Evolutionary conservation across 768 basidiomycete species (phyloP).

Genomic region (Psilocybe subaeruginosa): DNA sequence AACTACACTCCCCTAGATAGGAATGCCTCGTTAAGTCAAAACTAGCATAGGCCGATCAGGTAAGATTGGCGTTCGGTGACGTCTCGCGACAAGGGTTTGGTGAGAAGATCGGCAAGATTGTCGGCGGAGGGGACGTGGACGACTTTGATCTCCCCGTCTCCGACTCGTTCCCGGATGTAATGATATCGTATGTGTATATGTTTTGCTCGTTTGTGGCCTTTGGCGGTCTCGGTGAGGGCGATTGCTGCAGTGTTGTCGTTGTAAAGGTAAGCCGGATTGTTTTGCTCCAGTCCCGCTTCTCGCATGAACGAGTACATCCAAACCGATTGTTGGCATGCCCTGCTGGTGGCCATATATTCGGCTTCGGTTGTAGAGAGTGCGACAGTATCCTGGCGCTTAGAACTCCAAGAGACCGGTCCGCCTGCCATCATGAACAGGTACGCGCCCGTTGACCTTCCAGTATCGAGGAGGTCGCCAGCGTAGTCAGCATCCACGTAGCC

Average conservation of each 20-base stretch:
- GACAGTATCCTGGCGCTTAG: conserved; percentile 33
- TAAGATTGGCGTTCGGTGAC: neutral
- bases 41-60: neutral
- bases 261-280: conserved; percentile 9
- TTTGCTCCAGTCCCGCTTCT: conserved; percentile 20
- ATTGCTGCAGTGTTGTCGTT: conserved; percentile 33
- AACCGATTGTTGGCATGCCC: conserved; percentile 4
- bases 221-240: conserved; percentile 27
- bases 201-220: conserved; percentile 29
- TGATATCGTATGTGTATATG: conserved; percentile 34
- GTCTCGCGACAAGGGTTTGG: conserved; percentile 31
- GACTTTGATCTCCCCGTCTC: conserved; percentile 17
- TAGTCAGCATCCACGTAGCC: conserved; percentile 25
- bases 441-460: conserved; percentile 33
- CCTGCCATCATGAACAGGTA: conserved; percentile 32
- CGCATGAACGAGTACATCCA: conserved; percentile 26
- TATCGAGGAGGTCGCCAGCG: conserved; percentile 17
- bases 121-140: conserved; percentile 28
- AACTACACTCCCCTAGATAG: neutral
- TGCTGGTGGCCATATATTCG: conserved; percentile 37
- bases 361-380: conserved; percentile 38
- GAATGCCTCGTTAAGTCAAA: neutral
- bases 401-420: conserved; percentile 36
- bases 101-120: conserved; percentile 42
- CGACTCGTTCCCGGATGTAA: conserved; percentile 26